A percentile compares a stretch with the other conserved stretches of the same genome.
Evolutionary conservation across 495 filamentous ascomycete species (phyloP).

Genomic region (Penicillium desertorum): DNA sequence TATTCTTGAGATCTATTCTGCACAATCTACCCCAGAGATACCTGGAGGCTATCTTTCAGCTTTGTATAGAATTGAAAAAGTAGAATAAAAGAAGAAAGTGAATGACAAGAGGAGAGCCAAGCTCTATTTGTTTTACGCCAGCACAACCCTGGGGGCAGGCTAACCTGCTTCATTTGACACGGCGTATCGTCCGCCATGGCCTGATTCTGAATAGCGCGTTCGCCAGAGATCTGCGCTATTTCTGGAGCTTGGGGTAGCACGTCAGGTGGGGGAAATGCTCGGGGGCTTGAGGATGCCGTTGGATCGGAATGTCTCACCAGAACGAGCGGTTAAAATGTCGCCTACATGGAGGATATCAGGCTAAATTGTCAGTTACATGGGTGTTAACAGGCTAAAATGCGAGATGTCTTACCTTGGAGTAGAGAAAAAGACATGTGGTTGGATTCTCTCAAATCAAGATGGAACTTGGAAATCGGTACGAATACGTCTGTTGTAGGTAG

Average conservation of each 20-base stretch:
- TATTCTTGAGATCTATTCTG: not conserved
- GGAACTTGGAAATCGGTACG: too few species aligned
- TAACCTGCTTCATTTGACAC: slow-evolving; percentile 26
- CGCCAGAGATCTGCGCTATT: slow-evolving; percentile 5
- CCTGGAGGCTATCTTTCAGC: not conserved
- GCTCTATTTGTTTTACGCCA: slow-evolving; percentile 3
- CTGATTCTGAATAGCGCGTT: slow-evolving; percentile 13
- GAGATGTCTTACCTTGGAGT: slow-evolving; percentile 2
- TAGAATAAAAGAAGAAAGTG: not conserved
- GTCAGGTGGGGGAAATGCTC: slow-evolving; percentile 14
- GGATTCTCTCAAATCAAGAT: not conserved
- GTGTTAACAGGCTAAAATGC: slow-evolving; percentile 18
- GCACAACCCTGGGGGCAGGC: not conserved
- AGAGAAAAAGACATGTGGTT: not conserved
- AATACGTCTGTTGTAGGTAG: not conserved
- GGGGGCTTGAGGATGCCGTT: not conserved
- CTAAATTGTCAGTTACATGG: slow-evolving; percentile 22
- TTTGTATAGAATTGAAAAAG: not conserved
- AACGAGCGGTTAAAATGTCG: not conserved
- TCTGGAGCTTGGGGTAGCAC: slow-evolving; percentile 5
- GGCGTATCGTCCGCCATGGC: slow-evolving; percentile 22
- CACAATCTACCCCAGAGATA: not conserved
- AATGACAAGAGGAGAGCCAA: not conserved
- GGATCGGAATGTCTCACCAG: slow-evolving; percentile 16
- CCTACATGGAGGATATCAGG: slow-evolving; percentile 19